These are phyloP conservation scores for Pichiaceae sp. DNA, from an alignment of 1,139 yeast species.

Conservation along the genomic window DNA sequence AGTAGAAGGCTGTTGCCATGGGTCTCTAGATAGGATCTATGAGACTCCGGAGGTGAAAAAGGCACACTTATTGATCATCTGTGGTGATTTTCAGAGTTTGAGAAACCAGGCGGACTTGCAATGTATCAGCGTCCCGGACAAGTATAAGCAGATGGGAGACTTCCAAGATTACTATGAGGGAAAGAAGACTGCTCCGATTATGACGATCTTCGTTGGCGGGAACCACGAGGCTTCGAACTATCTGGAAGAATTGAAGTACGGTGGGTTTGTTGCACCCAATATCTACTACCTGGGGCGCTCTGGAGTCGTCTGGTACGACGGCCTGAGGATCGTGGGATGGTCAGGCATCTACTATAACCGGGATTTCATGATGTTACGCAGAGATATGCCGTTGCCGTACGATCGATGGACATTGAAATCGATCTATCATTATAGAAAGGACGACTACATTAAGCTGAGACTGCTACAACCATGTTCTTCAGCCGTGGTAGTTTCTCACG, in stretches of 20 bases:
- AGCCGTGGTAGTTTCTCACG: conserved; percentile 62
- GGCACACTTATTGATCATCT: conserved; percentile 64
- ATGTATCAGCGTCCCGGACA: conserved; percentile 53
- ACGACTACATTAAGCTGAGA: conserved; percentile 50
- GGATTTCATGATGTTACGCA: conserved; percentile 32
- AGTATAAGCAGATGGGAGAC: conserved; percentile 60
- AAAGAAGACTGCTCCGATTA: conserved; percentile 52
- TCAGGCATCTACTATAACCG: conserved; percentile 72
- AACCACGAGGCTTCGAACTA: conserved; percentile 88
- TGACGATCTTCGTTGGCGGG: conserved; percentile 86
- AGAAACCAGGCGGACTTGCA: conserved; percentile 56
- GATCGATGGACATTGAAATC: conserved; percentile 36
- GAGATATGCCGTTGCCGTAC: conserved; percentile 41
- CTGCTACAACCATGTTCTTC: conserved; percentile 24
- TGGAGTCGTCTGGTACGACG: conserved; percentile 66
- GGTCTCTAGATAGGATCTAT: conserved; percentile 63
- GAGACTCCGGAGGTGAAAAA: conserved; percentile 11
- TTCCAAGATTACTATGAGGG: conserved; percentile 70
- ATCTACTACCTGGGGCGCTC: conserved; percentile 83
- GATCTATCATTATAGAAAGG: conserved; percentile 67
- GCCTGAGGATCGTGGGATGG: conserved; percentile 68
- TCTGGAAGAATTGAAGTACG: conserved; percentile 63
- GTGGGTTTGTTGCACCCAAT: conserved; percentile 93
- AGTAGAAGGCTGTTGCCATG: conserved; percentile 93
- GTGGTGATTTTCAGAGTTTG: conserved; percentile 83